Evolutionary conservation across 768 basidiomycete genomes (phyloP).

Genomic region (Kwoniella newhampshirensis): DNA sequence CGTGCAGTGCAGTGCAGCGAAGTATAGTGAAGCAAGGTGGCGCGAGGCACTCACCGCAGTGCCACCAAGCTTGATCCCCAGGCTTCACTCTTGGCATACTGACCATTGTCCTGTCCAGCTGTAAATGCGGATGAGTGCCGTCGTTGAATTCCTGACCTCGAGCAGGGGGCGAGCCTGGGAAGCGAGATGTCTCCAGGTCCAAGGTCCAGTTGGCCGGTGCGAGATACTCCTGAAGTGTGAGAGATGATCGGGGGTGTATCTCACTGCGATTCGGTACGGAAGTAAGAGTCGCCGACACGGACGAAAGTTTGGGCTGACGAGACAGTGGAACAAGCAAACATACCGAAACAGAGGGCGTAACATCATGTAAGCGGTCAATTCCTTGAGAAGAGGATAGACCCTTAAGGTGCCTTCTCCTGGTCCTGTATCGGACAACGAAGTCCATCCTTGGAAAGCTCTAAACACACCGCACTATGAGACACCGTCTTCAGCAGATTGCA

Average conservation of each 20-base stretch:
- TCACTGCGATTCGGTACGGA: background rate
- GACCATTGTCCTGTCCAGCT: constrained; percentile 62
- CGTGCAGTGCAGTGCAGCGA: no score
- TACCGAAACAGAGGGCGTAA: constrained; percentile 67
- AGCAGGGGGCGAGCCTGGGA: constrained; percentile 62
- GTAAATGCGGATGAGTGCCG: constrained; percentile 64
- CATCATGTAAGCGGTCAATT: constrained; percentile 64
- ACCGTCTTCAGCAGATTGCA: background rate
- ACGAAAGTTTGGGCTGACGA: no score
- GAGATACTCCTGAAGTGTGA: constrained; percentile 46
- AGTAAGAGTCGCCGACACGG: no score
- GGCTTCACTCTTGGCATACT: constrained; percentile 64
- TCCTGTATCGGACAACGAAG: constrained; percentile 63
- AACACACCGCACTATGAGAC: constrained; percentile 48
- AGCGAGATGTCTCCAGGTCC: constrained; percentile 59
- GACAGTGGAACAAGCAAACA: constrained; percentile 34
- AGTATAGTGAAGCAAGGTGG: no score
- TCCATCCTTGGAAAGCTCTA: constrained; percentile 55
- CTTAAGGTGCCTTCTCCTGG: constrained; percentile 65
- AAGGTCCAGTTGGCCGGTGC: constrained; percentile 61
- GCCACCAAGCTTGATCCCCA: constrained; percentile 63
- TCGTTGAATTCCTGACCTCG: constrained; percentile 62
- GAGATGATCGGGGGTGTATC: background rate
- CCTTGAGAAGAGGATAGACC: constrained; percentile 62
- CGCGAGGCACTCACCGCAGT: constrained; percentile 42